Base-by-base conservation (phyloP, 2,329 filamentous ascomycete species). In the Trichoderma citrinoviride region DNA sequence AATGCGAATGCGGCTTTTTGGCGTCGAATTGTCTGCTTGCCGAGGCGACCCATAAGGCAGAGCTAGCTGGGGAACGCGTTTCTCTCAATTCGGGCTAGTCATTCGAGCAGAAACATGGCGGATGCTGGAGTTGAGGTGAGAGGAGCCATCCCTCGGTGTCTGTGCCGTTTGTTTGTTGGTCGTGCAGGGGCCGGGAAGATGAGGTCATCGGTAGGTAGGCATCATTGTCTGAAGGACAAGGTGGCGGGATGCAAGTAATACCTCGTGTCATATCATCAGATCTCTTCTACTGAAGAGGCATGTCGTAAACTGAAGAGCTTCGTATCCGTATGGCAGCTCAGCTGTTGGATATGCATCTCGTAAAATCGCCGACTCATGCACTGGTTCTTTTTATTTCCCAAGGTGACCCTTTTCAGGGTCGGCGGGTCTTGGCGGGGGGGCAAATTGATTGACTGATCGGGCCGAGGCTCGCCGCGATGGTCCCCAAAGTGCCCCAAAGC, bases 371-470 rank as follows among this genome's bases (percentile, higher is more conserved):
- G 50, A 21, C 14, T 53, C n/a, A 37, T 33, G 19, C 14, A 23
- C 17, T n/a, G 43, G 44, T 47, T 12, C 25, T 43, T 44, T 57
- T 23, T 33, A 47, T 47, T 60, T 40, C 33, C 33, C 33, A 37
- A 10, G 33, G 10, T 58, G 43, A 52, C 55, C 21, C 56, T 15
- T 46, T 37, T 37, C 29, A 46, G 55, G 55, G 19, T 46, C 55
- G 23, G 55, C 55, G 43, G 43, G 27, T 37, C 56, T 60, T 40
- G 43, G 56, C 56, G 56, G 56, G 55, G 56, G 17, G 43, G 15
- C 7, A 3, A 17, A 10, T 14, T 15, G 29, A 37, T 2, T 37
- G 29, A 52, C 21, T 52, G 49, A 52, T 60, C 56, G 56, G 56
- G n/a, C 56, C 56, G 56, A 60, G 44, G 56, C 56, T 47, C 7